These are phyloP conservation scores for Blastocystis sp. DNA, from an alignment of 352 stramenopile species.

Conservation along the genomic window DNA sequence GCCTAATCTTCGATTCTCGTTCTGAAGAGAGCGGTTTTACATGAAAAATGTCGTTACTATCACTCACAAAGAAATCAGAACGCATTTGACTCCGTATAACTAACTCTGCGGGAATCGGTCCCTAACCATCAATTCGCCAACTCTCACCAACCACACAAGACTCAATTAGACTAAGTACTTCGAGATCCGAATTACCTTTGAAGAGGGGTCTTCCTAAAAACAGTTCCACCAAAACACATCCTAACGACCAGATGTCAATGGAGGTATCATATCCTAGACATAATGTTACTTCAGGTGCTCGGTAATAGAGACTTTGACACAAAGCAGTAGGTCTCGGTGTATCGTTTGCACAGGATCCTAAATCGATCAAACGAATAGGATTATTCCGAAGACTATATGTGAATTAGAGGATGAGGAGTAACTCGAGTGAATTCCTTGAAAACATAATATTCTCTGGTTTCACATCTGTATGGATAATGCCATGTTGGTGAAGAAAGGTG, in stretches of 20 bases:
- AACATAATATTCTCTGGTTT: constrained; percentile 98
- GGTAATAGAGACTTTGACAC: neutral
- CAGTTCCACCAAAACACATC: neutral
- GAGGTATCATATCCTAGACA: neutral
- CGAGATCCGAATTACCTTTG: neutral
- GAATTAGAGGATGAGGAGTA: too few species aligned
- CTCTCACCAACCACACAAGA: neutral
- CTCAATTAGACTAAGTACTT: neutral
- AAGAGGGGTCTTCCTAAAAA: neutral
- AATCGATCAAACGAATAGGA: neutral
- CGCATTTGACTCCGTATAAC: neutral
- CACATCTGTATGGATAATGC: constrained; percentile 99
- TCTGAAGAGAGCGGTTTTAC: too few species aligned
- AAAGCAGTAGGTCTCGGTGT: neutral
- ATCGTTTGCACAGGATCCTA: neutral
- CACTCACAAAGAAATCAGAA: neutral
- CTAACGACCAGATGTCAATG: neutral
- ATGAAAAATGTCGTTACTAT: too few species aligned
- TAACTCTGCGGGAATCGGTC: neutral
- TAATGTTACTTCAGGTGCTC: neutral
- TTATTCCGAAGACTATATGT: neutral
- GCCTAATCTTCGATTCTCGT: too few species aligned
- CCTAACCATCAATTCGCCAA: neutral
- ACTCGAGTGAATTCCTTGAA: too few species aligned
- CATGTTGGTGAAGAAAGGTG: constrained; percentile 90